Evolutionary conservation across 164 flowering plant species (phyloP).

Genomic region (Akebia trifoliata): DNA sequence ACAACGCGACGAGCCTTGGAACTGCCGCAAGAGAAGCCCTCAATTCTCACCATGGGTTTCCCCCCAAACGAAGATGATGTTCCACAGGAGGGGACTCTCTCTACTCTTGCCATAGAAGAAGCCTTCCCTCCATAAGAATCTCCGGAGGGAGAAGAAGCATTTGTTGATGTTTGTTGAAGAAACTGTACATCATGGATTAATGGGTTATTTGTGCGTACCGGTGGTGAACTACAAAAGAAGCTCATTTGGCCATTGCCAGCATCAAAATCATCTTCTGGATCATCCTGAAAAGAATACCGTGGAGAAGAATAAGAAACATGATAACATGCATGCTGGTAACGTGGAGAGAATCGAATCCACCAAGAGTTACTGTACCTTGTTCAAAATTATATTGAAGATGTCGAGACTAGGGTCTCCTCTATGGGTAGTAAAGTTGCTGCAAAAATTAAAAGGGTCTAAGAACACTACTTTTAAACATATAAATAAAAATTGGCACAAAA

Average conservation of each 20-base stretch:
- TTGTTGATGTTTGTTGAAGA: constrained; percentile 13
- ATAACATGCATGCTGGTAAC: neutral
- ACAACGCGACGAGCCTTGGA: constrained; percentile 24
- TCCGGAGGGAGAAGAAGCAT: constrained; percentile 17
- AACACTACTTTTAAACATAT: neutral
- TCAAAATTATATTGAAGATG: constrained; percentile 15
- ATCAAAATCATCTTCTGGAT: constrained; percentile 11
- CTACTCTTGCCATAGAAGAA: constrained; percentile 11
- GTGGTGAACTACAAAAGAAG: constrained; percentile 28
- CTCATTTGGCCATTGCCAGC: constrained; percentile 4
- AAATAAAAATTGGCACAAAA: neutral
- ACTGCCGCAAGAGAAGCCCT: constrained; percentile 21
- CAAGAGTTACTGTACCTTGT: constrained; percentile 14
- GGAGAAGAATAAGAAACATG: neutral
- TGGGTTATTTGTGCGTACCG: constrained; percentile 27
- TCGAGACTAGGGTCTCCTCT: constrained; percentile 16
- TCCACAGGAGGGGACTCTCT: constrained; percentile 20
- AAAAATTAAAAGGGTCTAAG: neutral
- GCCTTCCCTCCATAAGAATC: constrained; percentile 12
- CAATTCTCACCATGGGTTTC: constrained; percentile 27
- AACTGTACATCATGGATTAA: constrained; percentile 28
- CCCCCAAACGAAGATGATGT: constrained; percentile 20
- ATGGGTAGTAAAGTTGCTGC: constrained; percentile 14
- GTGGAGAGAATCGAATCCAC: neutral
- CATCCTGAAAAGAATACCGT: constrained; percentile 6